These are phyloP conservation scores for Pistacia vera DNA, from an alignment of 345 rosid genomes.

Conservation along the genomic window DNA sequence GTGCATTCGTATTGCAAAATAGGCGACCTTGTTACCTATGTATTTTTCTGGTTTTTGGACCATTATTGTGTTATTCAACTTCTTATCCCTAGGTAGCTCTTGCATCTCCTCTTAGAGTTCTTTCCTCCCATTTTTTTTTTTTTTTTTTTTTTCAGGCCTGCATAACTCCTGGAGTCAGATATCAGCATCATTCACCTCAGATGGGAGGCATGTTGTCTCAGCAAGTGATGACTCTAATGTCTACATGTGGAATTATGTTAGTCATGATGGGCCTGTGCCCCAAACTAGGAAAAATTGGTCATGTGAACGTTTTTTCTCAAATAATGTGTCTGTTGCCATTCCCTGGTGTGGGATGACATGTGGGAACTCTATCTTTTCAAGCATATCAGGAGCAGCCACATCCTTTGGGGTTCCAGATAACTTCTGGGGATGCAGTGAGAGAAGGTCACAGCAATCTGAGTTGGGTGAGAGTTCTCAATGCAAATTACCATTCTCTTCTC, in stretches of 20 bases:
- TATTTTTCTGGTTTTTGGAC: not conserved
- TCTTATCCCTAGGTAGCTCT: not conserved
- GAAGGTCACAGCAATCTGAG: constrained; percentile 17
- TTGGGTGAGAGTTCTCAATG: constrained; percentile 29
- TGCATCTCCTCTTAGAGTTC: not conserved
- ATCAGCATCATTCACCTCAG: constrained; percentile 43
- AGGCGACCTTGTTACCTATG: not conserved
- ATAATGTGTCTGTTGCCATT: constrained; percentile 40
- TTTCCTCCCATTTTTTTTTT: too few species aligned
- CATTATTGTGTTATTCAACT: not conserved
- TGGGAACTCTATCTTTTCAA: not conserved
- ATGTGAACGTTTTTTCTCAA: constrained; percentile 41
- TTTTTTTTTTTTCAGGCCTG: constrained; percentile 24
- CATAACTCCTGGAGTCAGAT: constrained; percentile 36
- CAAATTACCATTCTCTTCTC: constrained; percentile 29
- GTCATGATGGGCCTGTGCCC: constrained; percentile 24
- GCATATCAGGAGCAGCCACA: constrained; percentile 3
- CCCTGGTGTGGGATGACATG: constrained; percentile 32
- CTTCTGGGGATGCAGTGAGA: constrained; percentile 9
- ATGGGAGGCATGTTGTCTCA: constrained; percentile 44
- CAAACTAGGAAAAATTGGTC: constrained; percentile 31
- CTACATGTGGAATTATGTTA: constrained; percentile 39
- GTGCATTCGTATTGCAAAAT: too few species aligned
- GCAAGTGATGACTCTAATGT: constrained; percentile 49
- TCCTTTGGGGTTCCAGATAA: constrained; percentile 2